Base-by-base conservation (phyloP, 202 grass and related monocot genomes). In the Dendrocalamus latiflorus region DNA sequence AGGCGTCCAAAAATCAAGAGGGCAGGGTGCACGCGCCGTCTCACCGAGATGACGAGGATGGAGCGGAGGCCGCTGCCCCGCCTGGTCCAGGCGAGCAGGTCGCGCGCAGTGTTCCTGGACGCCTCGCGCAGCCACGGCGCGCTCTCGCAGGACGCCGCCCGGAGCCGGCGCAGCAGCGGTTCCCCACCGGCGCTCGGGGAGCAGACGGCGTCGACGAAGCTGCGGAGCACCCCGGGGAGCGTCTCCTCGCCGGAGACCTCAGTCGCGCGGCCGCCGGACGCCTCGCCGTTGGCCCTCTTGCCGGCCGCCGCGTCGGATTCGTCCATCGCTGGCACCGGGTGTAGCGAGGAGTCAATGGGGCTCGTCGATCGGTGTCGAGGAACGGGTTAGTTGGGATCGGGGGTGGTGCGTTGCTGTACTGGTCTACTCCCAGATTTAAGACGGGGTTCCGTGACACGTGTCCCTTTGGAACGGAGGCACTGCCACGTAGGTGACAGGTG, bases 1-100 rank as follows among this genome's bases (percentile, higher is more conserved):
- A 22, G 2, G n/a, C 21, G n/a, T 25, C 56, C 22, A 2, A 58
- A 25, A 12, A 12, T 13, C 68, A 28, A 2, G 24, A n/a, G n/a
- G n/a, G n/a, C n/a, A 39, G 17, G 20, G 34, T 25, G 20, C 24
- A 54, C 7, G 62, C 16, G 0, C 26, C 1, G 26, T 18, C 88
- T 82, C 55, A 97, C 95, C 81, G 95, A 88, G 89, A 98, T 93
- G 85, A 98, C 85, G 68, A 98, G 83, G 58, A 98, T 82, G 25
- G 95, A 85, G 83, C 89, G 92, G 57, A 98, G 79, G 63, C 80
- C 75, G 74, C 87, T 88, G 53, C 93, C 95, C 73, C 77, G 79
- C 30, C 74, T 80, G 56, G 91, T 93, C 91, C 95, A 95, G 26
- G 78, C 79, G 51, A 91, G 25, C 74, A 95, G 91, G 72, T 95